Base-by-base conservation (phyloP, 148 eudicot genomes). In the Silene uniflora region DNA sequence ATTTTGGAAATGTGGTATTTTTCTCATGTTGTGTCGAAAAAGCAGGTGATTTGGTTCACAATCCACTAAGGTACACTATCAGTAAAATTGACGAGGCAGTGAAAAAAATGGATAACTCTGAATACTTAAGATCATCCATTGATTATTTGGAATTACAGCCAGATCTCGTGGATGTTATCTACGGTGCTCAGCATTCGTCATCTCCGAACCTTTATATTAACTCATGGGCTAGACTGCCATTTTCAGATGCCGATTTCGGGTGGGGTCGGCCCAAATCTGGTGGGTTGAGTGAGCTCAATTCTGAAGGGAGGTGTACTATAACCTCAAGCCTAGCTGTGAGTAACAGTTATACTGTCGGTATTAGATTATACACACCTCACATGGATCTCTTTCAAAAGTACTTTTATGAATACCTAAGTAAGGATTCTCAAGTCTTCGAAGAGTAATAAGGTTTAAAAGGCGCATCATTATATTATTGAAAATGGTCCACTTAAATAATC, bases 1-100 rank as follows among this genome's bases (percentile, higher is more conserved):
- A 75, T 27, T 83, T 66, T 24, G 85, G 85, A 11, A 83, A 79
- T 55, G 85, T 67, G 0, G 22, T 79, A 22, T 75, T 79, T 80
- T 64, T 65, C 3, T 35, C 80, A 2, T 52, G 66, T 0, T 78
- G 76, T 11, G 25, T 58, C 23, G 76, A 73, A 14, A 66, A 67
- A 21, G 68, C 79, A 3, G 77, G 77, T 3, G 73, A 75, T 19
- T 42, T 83, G 4, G 59, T 35, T 0, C 10, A 52, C 18, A 79
- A 72, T 12, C 79, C 73, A 39, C 42, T 77, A 5, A n/a, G 19
- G 49, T 39, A 61, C 19, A 22, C 16, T 2, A 55, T 22, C 2
- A 16, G 58, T 61, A 73, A 60, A 10, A 42, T 73, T 39, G 39
- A 62, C 14, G 55, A 73, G 56, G 75, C 67, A 0, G 2, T 62